Evolutionary conservation across 805 yeast genomes (phyloP), one percentile per base, ranked within the genome.

Genomic region (Saccharomycopsis synnaedendra): DNA sequence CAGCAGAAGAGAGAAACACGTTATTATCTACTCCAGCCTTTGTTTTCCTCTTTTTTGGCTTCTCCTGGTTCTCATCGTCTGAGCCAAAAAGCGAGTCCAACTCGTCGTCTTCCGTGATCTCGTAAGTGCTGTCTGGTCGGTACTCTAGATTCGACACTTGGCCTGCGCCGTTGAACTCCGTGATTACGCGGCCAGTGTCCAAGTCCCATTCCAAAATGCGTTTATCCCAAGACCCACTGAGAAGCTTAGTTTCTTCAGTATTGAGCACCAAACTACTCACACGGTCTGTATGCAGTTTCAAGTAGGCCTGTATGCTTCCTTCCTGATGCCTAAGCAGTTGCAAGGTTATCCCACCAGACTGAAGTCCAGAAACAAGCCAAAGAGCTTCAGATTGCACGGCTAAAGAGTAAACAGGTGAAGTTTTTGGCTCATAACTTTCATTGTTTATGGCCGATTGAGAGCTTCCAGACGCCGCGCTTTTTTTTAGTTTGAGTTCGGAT

Each of bases 181-280:
- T 70, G 3, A 69, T 58, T 6, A 69, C 60, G 11, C 67, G 62
- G 1, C 97, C 96, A 0, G 82, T 74, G 55, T 85, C 74, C 51
- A 93, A 68, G 63, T 93, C 98, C 96, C 97, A 90, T 54, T 81
- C 76, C 5, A 78, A 62, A 1, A 90, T 72, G 27, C 74, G 68
- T 62, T 77, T 82, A 65, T 93, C 98, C 98, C 97, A 93, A 11
- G 87, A 74, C 0, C 96, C 97, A 45, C 93, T 80, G 19, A 90
- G 56, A 43, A 88, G 80, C 41, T 67, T 64, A 41, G 73, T 73
- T 57, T 90, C 90, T 5, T 64, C 65, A 34, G 70, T 66, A 58
- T 80, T 84, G 48, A 93, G 67, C 47, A 69, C 67, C 39, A 90
- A 62, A 11, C 79, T 81, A 19, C 94, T 82, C 0, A 93, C 86